Percentiles rank a stretch among this genome's conserved stretches.
These are phyloP conservation scores for Pittosporum tobira DNA, from an alignment of 129 eudicot species.

Conservation along the genomic window DNA sequence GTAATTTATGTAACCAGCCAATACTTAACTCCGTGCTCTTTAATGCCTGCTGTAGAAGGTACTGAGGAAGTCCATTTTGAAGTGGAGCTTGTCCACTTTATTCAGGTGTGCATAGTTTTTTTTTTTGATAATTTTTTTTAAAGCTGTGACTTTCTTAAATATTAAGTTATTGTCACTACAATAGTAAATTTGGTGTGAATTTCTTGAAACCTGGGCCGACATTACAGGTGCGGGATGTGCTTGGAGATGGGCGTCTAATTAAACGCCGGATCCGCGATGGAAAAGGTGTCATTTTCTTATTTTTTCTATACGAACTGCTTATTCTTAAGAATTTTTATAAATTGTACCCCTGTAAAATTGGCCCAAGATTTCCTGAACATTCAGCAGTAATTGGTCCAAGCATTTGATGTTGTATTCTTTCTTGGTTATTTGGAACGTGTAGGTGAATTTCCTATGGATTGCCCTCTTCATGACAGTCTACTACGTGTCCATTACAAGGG, in stretches of 20 bases:
- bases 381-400: no score
- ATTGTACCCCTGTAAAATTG: no score
- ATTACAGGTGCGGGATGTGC: conserved; percentile 90
- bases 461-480: conserved; percentile 97
- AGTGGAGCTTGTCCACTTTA: conserved; percentile 92
- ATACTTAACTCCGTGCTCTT: conserved; percentile 49
- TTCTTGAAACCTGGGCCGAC: neutral
- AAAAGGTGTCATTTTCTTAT: conserved; percentile 70
- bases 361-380: no score
- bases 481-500: conserved; percentile 91
- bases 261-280: conserved; percentile 95
- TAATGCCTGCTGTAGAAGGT: conserved; percentile 45
- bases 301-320: no score
- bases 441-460: conserved; percentile 99
- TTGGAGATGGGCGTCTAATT: conserved; percentile 97
- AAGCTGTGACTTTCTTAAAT: neutral
- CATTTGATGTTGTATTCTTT: conserved; percentile 12
- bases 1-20: conserved; percentile 61
- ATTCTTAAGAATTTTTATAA: no score
- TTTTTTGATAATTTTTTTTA: neutral
- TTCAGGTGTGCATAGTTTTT: conserved; percentile 53
- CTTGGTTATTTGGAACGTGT: conserved; percentile 15
- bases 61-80: conserved; percentile 84
- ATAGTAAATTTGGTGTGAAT: neutral
- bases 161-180: neutral